Percentiles rank a stretch among this genome's conserved stretches.
Conservation (phyloP, 306 rosid species). For the Vicia sativa region DNA sequence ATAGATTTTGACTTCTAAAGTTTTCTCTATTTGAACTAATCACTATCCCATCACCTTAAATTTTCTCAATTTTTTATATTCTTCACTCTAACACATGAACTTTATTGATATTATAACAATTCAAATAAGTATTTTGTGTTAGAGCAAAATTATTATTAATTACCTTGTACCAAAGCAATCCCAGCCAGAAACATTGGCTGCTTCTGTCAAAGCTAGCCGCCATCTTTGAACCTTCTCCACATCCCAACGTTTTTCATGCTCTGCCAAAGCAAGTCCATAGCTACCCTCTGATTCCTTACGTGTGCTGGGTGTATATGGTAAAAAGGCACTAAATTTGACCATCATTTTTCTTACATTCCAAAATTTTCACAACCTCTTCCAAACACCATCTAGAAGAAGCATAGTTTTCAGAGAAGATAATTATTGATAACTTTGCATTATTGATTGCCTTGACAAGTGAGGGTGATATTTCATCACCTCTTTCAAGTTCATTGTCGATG, state of each 20-base stretch:
- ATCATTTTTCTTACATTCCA: constrained; percentile 24
- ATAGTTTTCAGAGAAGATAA: constrained; percentile 33
- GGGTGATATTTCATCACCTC: constrained; percentile 46
- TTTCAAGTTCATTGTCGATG: constrained; percentile 37
- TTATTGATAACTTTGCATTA: constrained; percentile 18
- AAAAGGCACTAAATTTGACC: constrained; percentile 39
- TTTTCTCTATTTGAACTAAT: no score
- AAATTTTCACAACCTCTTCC: constrained; percentile 38
- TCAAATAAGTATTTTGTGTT: neutral
- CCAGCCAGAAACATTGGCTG: constrained; percentile 43
- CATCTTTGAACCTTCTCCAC: constrained; percentile 22
- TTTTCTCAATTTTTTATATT: no score
- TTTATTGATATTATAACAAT: neutral
- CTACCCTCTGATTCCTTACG: constrained; percentile 35
- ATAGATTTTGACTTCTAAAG: no score
- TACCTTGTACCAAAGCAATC: constrained; percentile 42
- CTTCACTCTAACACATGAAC: no score
- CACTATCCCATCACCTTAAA: no score
- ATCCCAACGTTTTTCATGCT: constrained; percentile 19
- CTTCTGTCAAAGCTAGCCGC: constrained; percentile 36
- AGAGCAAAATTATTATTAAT: neutral
- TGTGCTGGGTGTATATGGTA: constrained; percentile 33
- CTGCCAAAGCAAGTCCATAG: constrained; percentile 19
- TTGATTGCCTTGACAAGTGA: constrained; percentile 37
- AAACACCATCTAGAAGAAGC: constrained; percentile 43